A percentile compares a stretch with the other conserved stretches of the same genome.
Conservation (phyloP, 768 basidiomycete species). For the Tylopilus sp. region DNA sequence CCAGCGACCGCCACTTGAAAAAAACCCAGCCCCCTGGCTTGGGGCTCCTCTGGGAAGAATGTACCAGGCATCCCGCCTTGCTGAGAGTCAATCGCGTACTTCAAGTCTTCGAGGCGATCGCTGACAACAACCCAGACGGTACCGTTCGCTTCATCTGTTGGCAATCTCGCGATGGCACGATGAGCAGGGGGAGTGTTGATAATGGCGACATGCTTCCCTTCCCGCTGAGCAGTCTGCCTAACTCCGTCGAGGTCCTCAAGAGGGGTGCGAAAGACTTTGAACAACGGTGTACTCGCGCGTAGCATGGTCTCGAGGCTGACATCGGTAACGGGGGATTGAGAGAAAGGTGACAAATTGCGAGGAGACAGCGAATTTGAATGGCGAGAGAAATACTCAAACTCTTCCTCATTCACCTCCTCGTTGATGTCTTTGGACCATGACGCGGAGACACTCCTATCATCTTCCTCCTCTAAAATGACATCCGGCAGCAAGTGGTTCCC, state of each 20-base stretch:
- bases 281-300: conserved; percentile 31
- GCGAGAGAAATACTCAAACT: conserved; percentile 11
- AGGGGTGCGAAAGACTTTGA: conserved; percentile 34
- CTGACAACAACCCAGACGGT: conserved; percentile 34
- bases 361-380: conserved; percentile 22
- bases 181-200: conserved; percentile 27
- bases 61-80: conserved; percentile 32
- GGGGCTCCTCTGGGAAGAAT: conserved; percentile 20
- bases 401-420: conserved; percentile 9
- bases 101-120: conserved; percentile 31
- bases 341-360: conserved; percentile 26
- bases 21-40: conserved; percentile 22
- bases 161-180: conserved; percentile 15
- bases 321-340: conserved; percentile 24
- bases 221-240: conserved; percentile 25
- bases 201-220: conserved; percentile 32
- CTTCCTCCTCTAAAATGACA: conserved; percentile 14
- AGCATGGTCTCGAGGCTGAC: conserved; percentile 24
- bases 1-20: conserved; percentile 34
- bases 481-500: background rate
- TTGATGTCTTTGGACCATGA: conserved; percentile 8
- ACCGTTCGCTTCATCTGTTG: conserved; percentile 13
- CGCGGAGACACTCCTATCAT: background rate
- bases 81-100: conserved; percentile 32
- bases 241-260: conserved; percentile 25